Conservation (phyloP, 257 asterid genomes). For the Verbena officinalis region DNA sequence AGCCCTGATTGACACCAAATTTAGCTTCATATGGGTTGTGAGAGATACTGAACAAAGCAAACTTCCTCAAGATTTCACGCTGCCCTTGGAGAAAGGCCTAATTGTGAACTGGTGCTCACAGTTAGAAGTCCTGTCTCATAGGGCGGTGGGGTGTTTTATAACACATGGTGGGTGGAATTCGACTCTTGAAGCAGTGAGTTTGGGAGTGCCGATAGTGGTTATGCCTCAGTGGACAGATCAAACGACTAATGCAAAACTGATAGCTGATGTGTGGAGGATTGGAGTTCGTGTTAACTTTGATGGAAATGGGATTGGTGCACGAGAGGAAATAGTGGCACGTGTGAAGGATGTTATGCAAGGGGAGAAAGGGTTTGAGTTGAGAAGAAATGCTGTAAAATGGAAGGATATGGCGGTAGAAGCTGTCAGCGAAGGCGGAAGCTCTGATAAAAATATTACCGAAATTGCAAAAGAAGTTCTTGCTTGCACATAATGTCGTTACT, state of each 20-base stretch:
- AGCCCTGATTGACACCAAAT: conserved; percentile 31
- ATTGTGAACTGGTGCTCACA: conserved; percentile 37
- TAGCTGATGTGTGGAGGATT: conserved; percentile 42
- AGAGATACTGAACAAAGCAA: conserved; percentile 31
- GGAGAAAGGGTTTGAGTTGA: conserved; percentile 34
- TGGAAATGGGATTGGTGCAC: conserved; percentile 38
- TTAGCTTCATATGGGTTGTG: conserved; percentile 48
- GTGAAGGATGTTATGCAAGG: conserved; percentile 36
- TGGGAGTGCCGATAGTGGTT: conserved; percentile 46
- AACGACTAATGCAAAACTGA: conserved; percentile 42
- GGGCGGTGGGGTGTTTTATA: conserved; percentile 48
- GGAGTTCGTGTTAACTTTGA: conserved; percentile 40
- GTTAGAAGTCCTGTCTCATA: conserved; percentile 30
- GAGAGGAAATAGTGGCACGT: conserved; percentile 34
- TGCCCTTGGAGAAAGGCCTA: conserved; percentile 6
- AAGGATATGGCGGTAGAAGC: conserved; percentile 40
- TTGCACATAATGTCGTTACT: neutral
- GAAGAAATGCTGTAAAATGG: conserved; percentile 40
- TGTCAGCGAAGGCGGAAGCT: conserved; percentile 45
- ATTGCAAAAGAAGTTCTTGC: conserved; percentile 25
- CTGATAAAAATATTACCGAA: conserved; percentile 39
- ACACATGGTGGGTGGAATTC: conserved; percentile 69
- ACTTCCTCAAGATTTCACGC: conserved; percentile 19
- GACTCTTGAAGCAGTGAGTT: conserved; percentile 45
- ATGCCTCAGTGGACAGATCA: conserved; percentile 57